Evolutionary conservation across 495 filamentous ascomycete species (phyloP).

Genomic region (Schizothecium vesticola): DNA sequence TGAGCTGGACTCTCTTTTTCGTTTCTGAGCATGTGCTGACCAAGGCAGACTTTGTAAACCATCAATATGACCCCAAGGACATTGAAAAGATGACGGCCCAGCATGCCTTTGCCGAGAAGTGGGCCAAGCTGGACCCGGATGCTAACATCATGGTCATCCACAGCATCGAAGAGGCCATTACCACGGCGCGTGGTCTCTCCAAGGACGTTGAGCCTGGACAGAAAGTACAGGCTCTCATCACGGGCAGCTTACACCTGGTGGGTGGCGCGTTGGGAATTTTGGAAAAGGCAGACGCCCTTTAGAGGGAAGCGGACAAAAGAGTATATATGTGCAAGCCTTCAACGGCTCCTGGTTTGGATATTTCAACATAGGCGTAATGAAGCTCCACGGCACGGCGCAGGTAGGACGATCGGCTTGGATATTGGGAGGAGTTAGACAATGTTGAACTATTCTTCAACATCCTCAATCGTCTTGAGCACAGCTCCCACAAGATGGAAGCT

Average conservation of each 20-base stretch:
- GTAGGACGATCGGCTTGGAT: not conserved
- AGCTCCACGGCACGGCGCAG: slow-evolving; percentile 15
- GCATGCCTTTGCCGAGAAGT: slow-evolving; percentile 64
- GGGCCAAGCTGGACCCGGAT: slow-evolving; percentile 58
- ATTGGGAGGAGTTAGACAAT: not conserved
- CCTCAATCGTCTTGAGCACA: slow-evolving; percentile 68
- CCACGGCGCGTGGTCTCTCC: slow-evolving; percentile 52
- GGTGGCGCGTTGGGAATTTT: slow-evolving; percentile 52
- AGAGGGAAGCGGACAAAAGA: not conserved
- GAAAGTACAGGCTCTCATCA: slow-evolving; percentile 48
- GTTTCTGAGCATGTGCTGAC: not conserved
- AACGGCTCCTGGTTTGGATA: not conserved
- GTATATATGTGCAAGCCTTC: not conserved
- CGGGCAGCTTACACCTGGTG: slow-evolving; percentile 59
- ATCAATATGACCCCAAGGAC: slow-evolving; percentile 62
- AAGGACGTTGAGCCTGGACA: slow-evolving; percentile 22
- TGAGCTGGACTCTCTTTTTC: slow-evolving; percentile 10
- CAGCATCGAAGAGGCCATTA: slow-evolving; percentile 84
- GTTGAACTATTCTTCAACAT: slow-evolving; percentile 22
- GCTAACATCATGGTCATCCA: slow-evolving; percentile 59
- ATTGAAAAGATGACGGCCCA: slow-evolving; percentile 69
- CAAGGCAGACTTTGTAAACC: slow-evolving; percentile 63
- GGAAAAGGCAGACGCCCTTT: slow-evolving; percentile 39
- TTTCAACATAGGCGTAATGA: slow-evolving; percentile 6
- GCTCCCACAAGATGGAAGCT: slow-evolving; percentile 87